These are phyloP conservation scores for Mycena kentingensis DNA, from an alignment of 768 basidiomycete genomes.

Conservation along the genomic window DNA sequence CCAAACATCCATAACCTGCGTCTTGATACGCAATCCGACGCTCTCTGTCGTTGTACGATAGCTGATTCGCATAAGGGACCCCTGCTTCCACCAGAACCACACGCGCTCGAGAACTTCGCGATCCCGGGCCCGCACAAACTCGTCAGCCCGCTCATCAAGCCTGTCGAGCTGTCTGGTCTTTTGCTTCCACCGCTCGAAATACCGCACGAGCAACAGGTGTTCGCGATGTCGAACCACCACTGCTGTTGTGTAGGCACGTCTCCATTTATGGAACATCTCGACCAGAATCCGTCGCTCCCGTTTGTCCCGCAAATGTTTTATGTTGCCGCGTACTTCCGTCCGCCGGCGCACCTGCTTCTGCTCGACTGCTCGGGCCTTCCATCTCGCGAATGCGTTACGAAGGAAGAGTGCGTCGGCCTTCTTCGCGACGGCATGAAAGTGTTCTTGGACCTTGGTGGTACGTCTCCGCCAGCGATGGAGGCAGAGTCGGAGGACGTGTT, in stretches of 20 bases:
- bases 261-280: conserved; percentile 70
- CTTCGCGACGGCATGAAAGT: conserved; percentile 43
- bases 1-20: conserved; percentile 56
- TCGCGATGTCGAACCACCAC: conserved; percentile 55
- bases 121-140: conserved; percentile 41
- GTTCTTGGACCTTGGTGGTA: conserved; percentile 37
- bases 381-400: conserved; percentile 45
- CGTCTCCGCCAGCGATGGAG: conserved; percentile 64
- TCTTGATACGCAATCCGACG: conserved; percentile 51
- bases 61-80: conserved; percentile 43
- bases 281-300: conserved; percentile 54
- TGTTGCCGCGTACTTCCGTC: conserved; percentile 69
- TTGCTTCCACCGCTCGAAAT: conserved; percentile 56
- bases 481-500: conserved; percentile 57
- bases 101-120: conserved; percentile 39
- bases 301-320: conserved; percentile 61
- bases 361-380: conserved; percentile 58
- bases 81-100: conserved; percentile 63
- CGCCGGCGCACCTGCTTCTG: conserved; percentile 64
- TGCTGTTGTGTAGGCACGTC: conserved; percentile 52
- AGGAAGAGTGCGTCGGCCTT: conserved; percentile 49
- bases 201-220: conserved; percentile 43
- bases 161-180: conserved; percentile 41
- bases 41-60: conserved; percentile 48
- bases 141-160: conserved; percentile 53